A percentile compares a stretch with the other conserved stretches of the same genome.
phyloP scores from a whole-genome alignment of 1,284 basidiomycete genomes.

The Boletellus deceptivus region DNA sequence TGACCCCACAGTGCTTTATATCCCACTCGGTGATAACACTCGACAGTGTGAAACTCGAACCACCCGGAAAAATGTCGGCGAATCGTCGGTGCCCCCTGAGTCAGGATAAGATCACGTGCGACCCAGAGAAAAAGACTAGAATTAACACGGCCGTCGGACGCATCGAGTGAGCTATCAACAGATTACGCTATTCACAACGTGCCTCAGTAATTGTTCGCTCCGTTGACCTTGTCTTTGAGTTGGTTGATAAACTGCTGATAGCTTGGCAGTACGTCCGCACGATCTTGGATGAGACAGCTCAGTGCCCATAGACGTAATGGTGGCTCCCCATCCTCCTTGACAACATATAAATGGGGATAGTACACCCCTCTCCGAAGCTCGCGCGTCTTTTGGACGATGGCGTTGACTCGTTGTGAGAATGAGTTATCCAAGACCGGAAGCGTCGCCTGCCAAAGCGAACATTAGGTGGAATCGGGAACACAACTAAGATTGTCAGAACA shows the following conservation, averaged over 20 bases:
- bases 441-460: conserved; percentile 57
- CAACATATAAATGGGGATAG: conserved; percentile 93
- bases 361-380: conserved; percentile 91
- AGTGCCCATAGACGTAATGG: conserved; percentile 93
- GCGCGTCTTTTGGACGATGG: conserved; percentile 88
- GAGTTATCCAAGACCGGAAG: conserved; percentile 87
- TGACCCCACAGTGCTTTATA: no score
- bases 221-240: conserved; percentile 68
- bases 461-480: conserved; percentile 5
- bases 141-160: no score
- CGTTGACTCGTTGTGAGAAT: conserved; percentile 92
- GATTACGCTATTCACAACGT: neutral
- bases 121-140: neutral
- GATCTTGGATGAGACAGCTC: conserved; percentile 92
- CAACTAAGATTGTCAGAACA: neutral
- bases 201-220: conserved; percentile 34
- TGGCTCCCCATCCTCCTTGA: conserved; percentile 98
- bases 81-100: no score
- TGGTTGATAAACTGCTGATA: conserved; percentile 91
- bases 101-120: neutral
- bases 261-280: conserved; percentile 91
- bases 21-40: no score
- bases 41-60: no score
- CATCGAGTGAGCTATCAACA: no score
- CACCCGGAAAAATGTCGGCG: no score